phyloP scores from a whole-genome alignment of 1,284 basidiomycete species.

The Trametes sp. region DNA sequence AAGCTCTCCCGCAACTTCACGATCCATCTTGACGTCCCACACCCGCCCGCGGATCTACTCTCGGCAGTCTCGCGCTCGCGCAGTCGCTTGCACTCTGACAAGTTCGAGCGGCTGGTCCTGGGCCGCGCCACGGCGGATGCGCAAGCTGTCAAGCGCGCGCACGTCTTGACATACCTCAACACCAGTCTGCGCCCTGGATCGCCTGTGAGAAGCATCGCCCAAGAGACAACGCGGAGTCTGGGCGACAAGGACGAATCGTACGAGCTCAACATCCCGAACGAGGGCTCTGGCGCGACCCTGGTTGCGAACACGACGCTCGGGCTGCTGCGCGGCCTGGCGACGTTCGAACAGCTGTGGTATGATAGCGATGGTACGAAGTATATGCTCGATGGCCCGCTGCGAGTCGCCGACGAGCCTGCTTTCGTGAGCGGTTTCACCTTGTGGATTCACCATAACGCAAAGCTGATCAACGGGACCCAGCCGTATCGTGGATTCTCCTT shows the following conservation, averaged over 20 bases:
- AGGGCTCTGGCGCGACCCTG: constrained; percentile 65
- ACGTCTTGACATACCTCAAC: constrained; percentile 41
- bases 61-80: constrained; percentile 52
- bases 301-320: constrained; percentile 80
- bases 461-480: constrained; percentile 45
- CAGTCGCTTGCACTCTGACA: constrained; percentile 47
- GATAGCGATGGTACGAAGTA: constrained; percentile 56
- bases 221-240: constrained; percentile 60
- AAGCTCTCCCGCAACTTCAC: constrained; percentile 55
- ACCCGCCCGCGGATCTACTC: constrained; percentile 50
- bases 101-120: constrained; percentile 53
- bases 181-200: constrained; percentile 47
- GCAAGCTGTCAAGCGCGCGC: constrained; percentile 38
- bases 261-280: constrained; percentile 61
- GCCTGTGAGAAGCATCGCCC: constrained; percentile 48
- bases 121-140: constrained; percentile 53
- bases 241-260: constrained; percentile 71
- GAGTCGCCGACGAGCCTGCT: constrained; percentile 66
- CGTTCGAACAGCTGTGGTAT: constrained; percentile 83
- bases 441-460: neutral
- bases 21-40: constrained; percentile 43
- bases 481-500: constrained; percentile 84
- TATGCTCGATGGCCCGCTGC: constrained; percentile 62
- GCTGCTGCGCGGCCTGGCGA: constrained; percentile 80
- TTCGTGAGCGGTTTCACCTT: constrained; percentile 50